A percentile compares a stretch with the other conserved stretches of the same genome.
These are phyloP conservation scores for Talaromyces albobiverticillius DNA, from an alignment of 2,329 filamentous ascomycete species.

Conservation along the genomic window DNA sequence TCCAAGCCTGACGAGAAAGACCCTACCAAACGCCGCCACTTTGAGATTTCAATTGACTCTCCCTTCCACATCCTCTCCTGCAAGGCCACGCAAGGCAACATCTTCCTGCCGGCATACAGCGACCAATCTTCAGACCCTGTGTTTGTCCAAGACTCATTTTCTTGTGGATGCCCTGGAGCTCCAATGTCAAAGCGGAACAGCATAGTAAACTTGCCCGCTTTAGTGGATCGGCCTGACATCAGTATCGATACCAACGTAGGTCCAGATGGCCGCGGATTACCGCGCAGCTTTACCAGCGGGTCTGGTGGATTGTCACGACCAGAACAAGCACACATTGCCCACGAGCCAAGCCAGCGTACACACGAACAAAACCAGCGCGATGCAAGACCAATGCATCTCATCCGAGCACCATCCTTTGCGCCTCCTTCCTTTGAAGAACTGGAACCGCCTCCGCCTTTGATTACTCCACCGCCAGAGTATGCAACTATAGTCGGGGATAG, in stretches of 20 bases:
- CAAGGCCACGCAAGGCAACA: constrained; percentile 88
- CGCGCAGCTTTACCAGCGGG: constrained; percentile 38
- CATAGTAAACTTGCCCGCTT: constrained; percentile 2
- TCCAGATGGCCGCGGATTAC: not conserved
- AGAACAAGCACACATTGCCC: constrained; percentile 49
- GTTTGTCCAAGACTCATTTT: constrained; percentile 56
- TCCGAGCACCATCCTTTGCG: constrained; percentile 81
- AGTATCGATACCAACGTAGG: not conserved
- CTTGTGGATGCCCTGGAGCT: constrained; percentile 67
- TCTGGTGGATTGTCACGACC: constrained; percentile 43
- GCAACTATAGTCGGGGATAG: constrained; percentile 69
- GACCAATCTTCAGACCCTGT: constrained; percentile 50
- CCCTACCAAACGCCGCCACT: constrained; percentile 76
- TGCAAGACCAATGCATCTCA: constrained; percentile 74
- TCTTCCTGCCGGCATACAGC: constrained; percentile 76
- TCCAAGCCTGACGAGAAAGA: constrained; percentile 79
- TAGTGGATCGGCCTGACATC: not conserved
- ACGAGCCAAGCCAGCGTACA: constrained; percentile 34
- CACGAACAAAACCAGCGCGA: constrained; percentile 35
- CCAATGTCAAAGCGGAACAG: constrained; percentile 39
- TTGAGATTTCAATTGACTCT: constrained; percentile 94
- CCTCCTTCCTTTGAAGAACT: constrained; percentile 85
- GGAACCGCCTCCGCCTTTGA: constrained; percentile 64
- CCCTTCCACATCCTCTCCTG: constrained; percentile 92
- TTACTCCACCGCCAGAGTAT: constrained; percentile 83